Percentiles rank a stretch among this genome's conserved stretches.
phyloP scores from a whole-genome alignment of 1,284 basidiomycete species.

The Flammula alnicola region DNA sequence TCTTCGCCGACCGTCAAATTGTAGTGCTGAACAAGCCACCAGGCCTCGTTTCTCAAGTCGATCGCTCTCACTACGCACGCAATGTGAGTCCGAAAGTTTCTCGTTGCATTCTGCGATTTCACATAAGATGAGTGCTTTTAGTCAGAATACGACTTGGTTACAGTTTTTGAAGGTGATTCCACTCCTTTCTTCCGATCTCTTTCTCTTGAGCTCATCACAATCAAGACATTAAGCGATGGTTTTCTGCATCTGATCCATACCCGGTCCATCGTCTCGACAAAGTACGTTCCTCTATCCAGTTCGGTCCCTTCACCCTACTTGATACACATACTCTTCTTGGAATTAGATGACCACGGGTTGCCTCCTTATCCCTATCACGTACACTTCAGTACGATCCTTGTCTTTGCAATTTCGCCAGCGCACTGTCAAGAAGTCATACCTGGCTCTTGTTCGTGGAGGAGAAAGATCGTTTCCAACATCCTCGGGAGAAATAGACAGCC shows the following conservation, averaged over 20 bases:
- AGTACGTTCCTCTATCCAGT: slow-evolving; percentile 35
- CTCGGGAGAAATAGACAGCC: slow-evolving; percentile 50
- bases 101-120: slow-evolving; percentile 15
- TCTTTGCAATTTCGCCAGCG: slow-evolving; percentile 57
- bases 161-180: slow-evolving; percentile 20
- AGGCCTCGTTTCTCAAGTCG: slow-evolving; percentile 58
- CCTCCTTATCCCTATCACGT: slow-evolving; percentile 57
- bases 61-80: slow-evolving; percentile 11
- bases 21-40: slow-evolving; percentile 68
- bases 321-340: background rate
- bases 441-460: slow-evolving; percentile 66
- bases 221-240: slow-evolving; percentile 23
- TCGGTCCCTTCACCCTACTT: no score
- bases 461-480: slow-evolving; percentile 45
- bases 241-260: slow-evolving; percentile 37
- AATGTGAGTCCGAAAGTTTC: slow-evolving; percentile 9
- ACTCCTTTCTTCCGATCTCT: no score
- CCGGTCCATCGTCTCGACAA: slow-evolving; percentile 74
- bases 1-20: slow-evolving; percentile 59
- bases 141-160: slow-evolving; percentile 14
- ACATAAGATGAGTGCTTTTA: background rate
- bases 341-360: slow-evolving; percentile 72
- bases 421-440: slow-evolving; percentile 61
- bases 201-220: background rate
- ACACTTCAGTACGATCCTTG: slow-evolving; percentile 49